Percentiles rank a stretch among this genome's conserved stretches.
Evolutionary conservation across 1,284 basidiomycete genomes (phyloP).

Genomic region (Malassezia sp.): DNA sequence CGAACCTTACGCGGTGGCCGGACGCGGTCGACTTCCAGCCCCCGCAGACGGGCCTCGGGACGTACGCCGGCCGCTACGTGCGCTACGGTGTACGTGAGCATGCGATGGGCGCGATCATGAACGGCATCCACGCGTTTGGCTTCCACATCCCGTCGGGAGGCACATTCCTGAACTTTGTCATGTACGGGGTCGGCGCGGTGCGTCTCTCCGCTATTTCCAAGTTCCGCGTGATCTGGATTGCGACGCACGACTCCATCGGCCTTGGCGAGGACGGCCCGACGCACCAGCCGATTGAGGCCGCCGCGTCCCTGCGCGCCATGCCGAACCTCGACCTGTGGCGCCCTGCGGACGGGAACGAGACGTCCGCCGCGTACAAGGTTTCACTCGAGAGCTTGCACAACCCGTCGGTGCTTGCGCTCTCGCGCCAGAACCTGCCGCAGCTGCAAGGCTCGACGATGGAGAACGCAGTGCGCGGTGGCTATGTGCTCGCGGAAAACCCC

Average conservation of each 20-base stretch:
- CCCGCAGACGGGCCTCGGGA: slow-evolving; percentile 65
- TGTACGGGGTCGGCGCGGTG: slow-evolving; percentile 81
- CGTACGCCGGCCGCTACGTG: slow-evolving; percentile 77
- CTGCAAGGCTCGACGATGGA: slow-evolving; percentile 78
- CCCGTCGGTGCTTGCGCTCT: slow-evolving; percentile 70
- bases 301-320: slow-evolving; percentile 69
- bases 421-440: slow-evolving; percentile 84
- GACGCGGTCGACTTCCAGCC: slow-evolving; percentile 80
- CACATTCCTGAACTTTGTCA: slow-evolving; percentile 68
- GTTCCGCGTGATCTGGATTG: slow-evolving; percentile 83
- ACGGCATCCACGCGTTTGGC: slow-evolving; percentile 74
- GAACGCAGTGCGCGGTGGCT: slow-evolving; percentile 71
- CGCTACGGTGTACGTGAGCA: slow-evolving; percentile 96
- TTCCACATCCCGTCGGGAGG: slow-evolving; percentile 62
- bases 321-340: slow-evolving; percentile 64
- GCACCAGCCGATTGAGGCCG: slow-evolving; percentile 86
- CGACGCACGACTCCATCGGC: slow-evolving; percentile 51
- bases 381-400: slow-evolving; percentile 63
- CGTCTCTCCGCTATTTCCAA: slow-evolving; percentile 77
- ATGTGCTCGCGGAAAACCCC: slow-evolving; percentile 68
- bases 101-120: slow-evolving; percentile 89
- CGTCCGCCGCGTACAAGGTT: slow-evolving; percentile 73
- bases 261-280: slow-evolving; percentile 86
- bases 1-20: slow-evolving; percentile 75
- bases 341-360: slow-evolving; percentile 87